Evolutionary conservation across 768 basidiomycete species (phyloP), one percentile per base, ranked within the genome.

Genomic region (Lentinula edodes): DNA sequence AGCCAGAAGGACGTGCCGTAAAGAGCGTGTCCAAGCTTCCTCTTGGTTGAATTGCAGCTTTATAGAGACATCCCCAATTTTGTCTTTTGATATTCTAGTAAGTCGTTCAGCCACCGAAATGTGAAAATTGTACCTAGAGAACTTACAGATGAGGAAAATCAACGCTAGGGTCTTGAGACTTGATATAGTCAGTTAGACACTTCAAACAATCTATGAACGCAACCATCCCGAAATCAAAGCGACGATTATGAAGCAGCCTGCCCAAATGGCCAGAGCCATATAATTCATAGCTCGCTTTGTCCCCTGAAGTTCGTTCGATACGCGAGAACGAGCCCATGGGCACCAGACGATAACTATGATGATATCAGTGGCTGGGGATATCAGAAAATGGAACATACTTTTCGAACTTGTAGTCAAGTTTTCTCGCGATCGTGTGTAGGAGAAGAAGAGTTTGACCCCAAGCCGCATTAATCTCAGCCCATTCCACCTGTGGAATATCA

Each of bases 401-500:
- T 68, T 90, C 87, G 66, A 97, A 98, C 4, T 84, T 85, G 68
- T 87, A 93, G 63, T 93, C 94, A 13, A 97, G 84, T 74, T 98
- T 99, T 60, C 90, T 82, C 10, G 93, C 93, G 53, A 99, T 85
- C 6, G 93, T 93, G 69, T 96, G 91, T 39, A 98, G 76, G 60
- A 98, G 79, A 16, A 98, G 80, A n/a, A 96, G 78, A 0, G 95
- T 93, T 70, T 97, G 90, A 1, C 97, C 97, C 95, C 96, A 97
- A 16, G 97, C 97, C 10, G 97, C 97, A 69, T 98, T 98, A 72
- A 98, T 95, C 74, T 99, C 97, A 2, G 93, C 85, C 95, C 95
- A 99, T 70, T 98, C 97, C 35, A 98, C 95, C 87, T 93, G 64
- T 8, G 62, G 41, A 7, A 13, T 35, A 65, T 66, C 60, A 66